Percentiles rank a stretch among this genome's conserved stretches.
These are phyloP conservation scores for Avena insularis DNA, from an alignment of 176 grass and related monocot genomes.

Conservation along the genomic window DNA sequence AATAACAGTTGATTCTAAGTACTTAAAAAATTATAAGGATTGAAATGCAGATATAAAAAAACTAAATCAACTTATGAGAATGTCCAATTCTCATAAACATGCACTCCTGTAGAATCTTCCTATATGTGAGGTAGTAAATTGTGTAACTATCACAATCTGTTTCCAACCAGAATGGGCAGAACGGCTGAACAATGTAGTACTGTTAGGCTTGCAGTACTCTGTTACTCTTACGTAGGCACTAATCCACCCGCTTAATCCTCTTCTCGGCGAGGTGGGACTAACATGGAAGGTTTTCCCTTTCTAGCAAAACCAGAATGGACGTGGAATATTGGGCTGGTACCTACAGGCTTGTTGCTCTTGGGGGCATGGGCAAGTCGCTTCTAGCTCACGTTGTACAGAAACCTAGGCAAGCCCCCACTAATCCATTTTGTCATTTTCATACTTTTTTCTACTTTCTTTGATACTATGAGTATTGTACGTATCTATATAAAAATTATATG, in stretches of 20 bases:
- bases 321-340: neutral
- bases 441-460: neutral
- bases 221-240: neutral
- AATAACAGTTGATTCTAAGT: conserved; percentile 25
- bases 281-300: neutral
- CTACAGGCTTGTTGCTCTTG: neutral
- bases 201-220: neutral
- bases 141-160: neutral
- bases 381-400: neutral
- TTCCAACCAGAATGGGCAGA: neutral
- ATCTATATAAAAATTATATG: neutral
- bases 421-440: neutral
- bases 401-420: neutral
- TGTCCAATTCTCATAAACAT: conserved; percentile 1
- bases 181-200: neutral
- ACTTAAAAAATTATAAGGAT: neutral
- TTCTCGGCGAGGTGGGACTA: neutral
- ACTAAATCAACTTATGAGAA: conserved; percentile 28
- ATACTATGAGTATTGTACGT: neutral
- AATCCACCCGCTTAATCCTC: neutral
- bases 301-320: neutral
- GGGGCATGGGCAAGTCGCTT: neutral
- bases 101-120: neutral
- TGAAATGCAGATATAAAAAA: conserved; percentile 35
- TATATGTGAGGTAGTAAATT: conserved; percentile 23